Base-by-base conservation (phyloP, 2,329 filamentous ascomycete genomes). In the Ophiostoma quercus region DNA sequence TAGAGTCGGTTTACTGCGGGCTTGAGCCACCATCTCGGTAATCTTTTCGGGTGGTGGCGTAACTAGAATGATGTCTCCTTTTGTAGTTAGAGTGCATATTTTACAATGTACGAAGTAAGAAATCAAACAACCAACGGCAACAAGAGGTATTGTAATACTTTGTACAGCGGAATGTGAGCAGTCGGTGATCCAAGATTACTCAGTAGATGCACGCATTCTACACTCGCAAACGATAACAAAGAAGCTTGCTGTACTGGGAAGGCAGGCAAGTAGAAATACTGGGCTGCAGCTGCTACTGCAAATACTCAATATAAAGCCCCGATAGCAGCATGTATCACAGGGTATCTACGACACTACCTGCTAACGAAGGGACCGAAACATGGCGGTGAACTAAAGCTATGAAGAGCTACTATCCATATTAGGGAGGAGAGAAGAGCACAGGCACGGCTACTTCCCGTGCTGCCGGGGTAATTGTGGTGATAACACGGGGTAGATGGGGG, bases 21-120 rank as follows among this genome's bases (percentile, higher is more conserved):
- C 57, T 65, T 65, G 62, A 39, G 62, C 62, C 34, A 39, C n/a
- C 34, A 41, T 65, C 62, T 39, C 60, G 60, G 19, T 29, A 63
- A 3, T 63, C 32, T 34, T 63, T 37, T 62, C 14, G 60, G 60
- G 60, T 63, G 19, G 34, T 65, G 62, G 62, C 34, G 9, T 1
- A n/a, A 22, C 29, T 65, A 34, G 19, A 22, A 22, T 65, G 19
- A 39, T 65, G 60, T 7, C 19, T 22, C 62, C 62, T 34, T 12
- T 39, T 39, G 34, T 19, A 19, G 62, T 39, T 65, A 25, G 62
- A 16, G 41, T 16, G 5, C 41, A 43, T 14, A 5, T 43, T 43
- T 43, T 14, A 16, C 1, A 43, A 43, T 43, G 12, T 16, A 47
- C 2, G 43, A 6, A 47, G 12, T 16, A 47, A 1, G 43, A 6